A percentile compares a stretch with the other conserved stretches of the same genome.
These are phyloP conservation scores for Brassica cretica DNA, from an alignment of 345 rosid species.

Conservation along the genomic window DNA sequence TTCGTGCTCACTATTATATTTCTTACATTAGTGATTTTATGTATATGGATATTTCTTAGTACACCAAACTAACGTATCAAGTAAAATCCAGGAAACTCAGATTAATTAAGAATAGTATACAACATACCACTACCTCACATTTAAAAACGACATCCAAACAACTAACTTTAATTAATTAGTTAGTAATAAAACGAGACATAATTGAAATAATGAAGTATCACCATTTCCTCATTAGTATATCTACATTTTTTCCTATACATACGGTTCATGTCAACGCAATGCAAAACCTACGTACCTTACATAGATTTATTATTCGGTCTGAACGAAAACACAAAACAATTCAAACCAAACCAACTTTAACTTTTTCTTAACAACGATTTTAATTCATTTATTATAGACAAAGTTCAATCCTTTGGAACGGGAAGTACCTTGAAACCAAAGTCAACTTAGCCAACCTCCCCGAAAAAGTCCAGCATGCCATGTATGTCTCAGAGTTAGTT, in stretches of 20 bases:
- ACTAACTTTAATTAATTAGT: not conserved
- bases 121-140: constrained; percentile 18
- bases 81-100: not conserved
- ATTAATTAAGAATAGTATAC: not conserved
- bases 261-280: constrained; percentile 14
- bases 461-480: not conserved
- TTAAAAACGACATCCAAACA: constrained; percentile 12
- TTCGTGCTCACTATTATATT: constrained; percentile 13
- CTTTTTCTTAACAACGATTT: not conserved
- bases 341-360: not conserved
- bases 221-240: not conserved
- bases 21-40: not conserved
- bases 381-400: not conserved
- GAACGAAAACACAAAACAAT: not conserved
- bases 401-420: not conserved
- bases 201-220: not conserved
- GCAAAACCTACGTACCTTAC: not conserved
- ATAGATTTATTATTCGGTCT: not conserved
- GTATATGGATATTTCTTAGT: not conserved
- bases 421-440: not conserved
- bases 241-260: not conserved
- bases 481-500: not conserved
- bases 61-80: constrained; percentile 4
- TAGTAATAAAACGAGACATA: not conserved
- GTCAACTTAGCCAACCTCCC: constrained; percentile 7